phyloP scores from a whole-genome alignment of 2,329 filamentous ascomycete species.

The Fusarium sp. region DNA sequence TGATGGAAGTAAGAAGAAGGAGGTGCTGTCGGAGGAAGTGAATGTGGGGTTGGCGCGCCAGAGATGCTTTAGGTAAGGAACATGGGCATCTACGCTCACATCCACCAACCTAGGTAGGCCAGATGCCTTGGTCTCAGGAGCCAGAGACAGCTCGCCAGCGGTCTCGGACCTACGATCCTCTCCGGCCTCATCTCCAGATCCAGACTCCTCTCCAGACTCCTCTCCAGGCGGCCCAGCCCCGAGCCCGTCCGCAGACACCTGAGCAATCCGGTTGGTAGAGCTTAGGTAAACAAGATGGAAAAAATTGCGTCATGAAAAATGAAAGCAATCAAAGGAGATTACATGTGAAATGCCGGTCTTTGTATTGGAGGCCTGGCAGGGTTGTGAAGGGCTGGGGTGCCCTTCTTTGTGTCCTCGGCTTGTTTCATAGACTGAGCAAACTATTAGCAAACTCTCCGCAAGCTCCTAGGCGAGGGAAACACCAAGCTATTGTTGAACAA shows the following conservation, averaged over 20 bases:
- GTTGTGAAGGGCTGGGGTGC: not conserved
- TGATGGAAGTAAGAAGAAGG: not conserved
- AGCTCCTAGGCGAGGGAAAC: not conserved
- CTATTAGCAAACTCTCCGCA: not conserved
- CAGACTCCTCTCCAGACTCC: no score
- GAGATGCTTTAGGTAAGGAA: not conserved
- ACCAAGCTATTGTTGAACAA: not conserved
- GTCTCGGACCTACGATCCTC: not conserved
- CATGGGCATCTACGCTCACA: not conserved
- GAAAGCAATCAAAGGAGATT: not conserved
- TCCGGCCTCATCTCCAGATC: not conserved
- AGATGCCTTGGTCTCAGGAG: not conserved
- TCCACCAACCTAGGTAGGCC: not conserved
- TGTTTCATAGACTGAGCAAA: not conserved
- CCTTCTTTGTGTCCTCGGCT: not conserved
- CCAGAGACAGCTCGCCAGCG: not conserved
- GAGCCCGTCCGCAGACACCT: not conserved
- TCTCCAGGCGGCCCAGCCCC: not conserved
- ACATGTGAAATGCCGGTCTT: not conserved
- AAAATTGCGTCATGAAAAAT: not conserved
- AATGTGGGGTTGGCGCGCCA: not conserved
- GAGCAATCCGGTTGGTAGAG: not conserved
- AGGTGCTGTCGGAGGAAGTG: not conserved
- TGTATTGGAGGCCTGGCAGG: not conserved
- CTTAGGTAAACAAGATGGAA: not conserved